Evolutionary conservation across 257 asterid species (phyloP).

Genomic region (Scutellaria baicalensis): DNA sequence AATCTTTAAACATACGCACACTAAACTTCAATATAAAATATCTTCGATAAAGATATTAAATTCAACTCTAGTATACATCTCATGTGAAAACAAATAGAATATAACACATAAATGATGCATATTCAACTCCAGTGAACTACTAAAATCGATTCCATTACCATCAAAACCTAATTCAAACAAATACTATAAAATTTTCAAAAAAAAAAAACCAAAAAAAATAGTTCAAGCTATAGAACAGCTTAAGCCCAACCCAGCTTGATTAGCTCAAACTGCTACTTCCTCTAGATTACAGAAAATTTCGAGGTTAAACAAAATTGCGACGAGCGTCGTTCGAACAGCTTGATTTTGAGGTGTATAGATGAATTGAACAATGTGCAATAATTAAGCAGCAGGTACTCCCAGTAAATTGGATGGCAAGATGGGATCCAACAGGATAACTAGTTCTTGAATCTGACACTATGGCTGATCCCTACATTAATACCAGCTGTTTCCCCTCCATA

Average conservation of each 20-base stretch:
- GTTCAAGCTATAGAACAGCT: no score
- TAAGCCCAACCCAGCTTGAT: not conserved
- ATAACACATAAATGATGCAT: no score
- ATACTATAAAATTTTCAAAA: no score
- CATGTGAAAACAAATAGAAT: no score
- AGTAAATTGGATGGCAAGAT: not conserved
- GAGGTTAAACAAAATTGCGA: not conserved
- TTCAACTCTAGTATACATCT: no score
- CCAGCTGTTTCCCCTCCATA: conserved; percentile 91
- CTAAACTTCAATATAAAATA: no score
- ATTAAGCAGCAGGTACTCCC: not conserved
- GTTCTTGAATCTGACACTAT: conserved; percentile 58
- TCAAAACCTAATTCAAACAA: no score
- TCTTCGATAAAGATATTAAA: no score
- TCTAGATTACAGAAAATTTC: not conserved
- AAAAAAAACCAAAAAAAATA: no score
- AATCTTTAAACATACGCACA: no score
- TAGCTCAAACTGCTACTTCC: not conserved
- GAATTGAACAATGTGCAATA: not conserved
- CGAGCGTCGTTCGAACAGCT: not conserved
- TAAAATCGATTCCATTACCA: no score
- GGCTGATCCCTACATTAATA: conserved; percentile 54
- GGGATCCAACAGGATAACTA: conserved; percentile 15
- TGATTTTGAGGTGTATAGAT: not conserved
- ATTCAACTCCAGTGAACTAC: no score